Evolutionary conservation across 495 filamentous ascomycete species (phyloP).

Genomic region (Aspergillus affinis): DNA sequence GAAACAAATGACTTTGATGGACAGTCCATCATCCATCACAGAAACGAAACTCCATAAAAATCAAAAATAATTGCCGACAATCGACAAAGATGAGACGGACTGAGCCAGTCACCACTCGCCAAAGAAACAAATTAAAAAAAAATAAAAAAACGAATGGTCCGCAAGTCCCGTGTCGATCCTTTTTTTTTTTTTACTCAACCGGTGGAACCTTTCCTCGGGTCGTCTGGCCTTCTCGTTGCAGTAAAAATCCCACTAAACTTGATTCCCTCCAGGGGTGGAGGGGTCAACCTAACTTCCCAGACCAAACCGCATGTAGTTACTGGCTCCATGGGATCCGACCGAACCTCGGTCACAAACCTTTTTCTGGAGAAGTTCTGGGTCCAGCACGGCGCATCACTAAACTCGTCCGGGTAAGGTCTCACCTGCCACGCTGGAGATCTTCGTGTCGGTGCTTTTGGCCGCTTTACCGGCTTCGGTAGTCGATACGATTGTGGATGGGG

Average conservation of each 20-base stretch:
- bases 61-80: background rate
- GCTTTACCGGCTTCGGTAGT: slow-evolving; percentile 11
- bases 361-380: slow-evolving; percentile 17
- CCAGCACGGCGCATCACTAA: slow-evolving; percentile 19
- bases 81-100: background rate
- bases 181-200: background rate
- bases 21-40: background rate
- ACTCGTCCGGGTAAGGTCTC: slow-evolving; percentile 11
- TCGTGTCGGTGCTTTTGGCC: slow-evolving; percentile 9
- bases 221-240: slow-evolving; percentile 17
- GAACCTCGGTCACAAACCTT: slow-evolving; percentile 16
- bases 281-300: background rate
- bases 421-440: slow-evolving; percentile 26
- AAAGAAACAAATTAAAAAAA: too few species aligned
- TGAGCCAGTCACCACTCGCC: background rate
- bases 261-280: background rate
- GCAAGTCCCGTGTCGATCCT: slow-evolving; percentile 11
- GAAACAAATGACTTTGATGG: background rate
- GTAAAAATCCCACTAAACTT: background rate
- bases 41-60: too few species aligned
- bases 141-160: background rate
- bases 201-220: slow-evolving; percentile 8
- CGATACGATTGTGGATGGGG: slow-evolving; percentile 10
- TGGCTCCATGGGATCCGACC: background rate
- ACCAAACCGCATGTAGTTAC: background rate